A percentile compares a stretch with the other conserved stretches of the same genome.
phyloP scores from a whole-genome alignment of 768 basidiomycete genomes.

The Pleurotus platypus region DNA sequence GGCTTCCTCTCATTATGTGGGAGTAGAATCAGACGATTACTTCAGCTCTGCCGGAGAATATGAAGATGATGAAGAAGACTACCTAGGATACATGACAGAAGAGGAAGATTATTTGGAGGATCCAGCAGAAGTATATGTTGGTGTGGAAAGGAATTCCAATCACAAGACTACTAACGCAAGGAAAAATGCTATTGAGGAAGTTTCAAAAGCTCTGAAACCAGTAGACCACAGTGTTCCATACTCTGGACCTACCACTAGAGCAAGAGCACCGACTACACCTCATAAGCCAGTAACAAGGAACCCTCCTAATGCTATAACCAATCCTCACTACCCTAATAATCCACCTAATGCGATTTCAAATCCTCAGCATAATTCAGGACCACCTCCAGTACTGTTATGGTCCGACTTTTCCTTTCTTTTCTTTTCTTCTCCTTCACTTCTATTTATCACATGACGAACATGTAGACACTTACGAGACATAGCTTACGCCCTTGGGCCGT shows the following conservation, averaged over 20 bases:
- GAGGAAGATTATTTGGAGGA: background rate
- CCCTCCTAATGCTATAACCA: too few relatives aligned
- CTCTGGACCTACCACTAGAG: background rate
- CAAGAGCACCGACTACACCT: background rate
- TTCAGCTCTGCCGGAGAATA: background rate
- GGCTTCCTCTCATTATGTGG: too few relatives aligned
- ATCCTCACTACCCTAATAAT: too few relatives aligned
- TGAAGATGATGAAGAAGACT: background rate
- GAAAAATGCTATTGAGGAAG: background rate
- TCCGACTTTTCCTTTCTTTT: too few relatives aligned
- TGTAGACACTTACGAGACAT: too few relatives aligned
- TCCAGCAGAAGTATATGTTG: background rate
- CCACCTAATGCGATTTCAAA: too few relatives aligned
- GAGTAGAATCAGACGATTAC: background rate
- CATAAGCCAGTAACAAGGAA: background rate
- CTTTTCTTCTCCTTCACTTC: too few relatives aligned
- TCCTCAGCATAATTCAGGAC: background rate
- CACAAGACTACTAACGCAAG: background rate
- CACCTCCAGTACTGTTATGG: background rate
- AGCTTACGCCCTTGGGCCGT: too few relatives aligned
- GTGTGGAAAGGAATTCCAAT: too few relatives aligned
- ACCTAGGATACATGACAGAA: background rate
- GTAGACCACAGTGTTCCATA: background rate
- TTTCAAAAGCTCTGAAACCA: background rate
- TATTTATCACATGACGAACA: too few relatives aligned